Percentiles rank a stretch among this genome's conserved stretches.
These are phyloP conservation scores for Thymus mandschuricus DNA, from an alignment of 257 asterid genomes.

Conservation along the genomic window DNA sequence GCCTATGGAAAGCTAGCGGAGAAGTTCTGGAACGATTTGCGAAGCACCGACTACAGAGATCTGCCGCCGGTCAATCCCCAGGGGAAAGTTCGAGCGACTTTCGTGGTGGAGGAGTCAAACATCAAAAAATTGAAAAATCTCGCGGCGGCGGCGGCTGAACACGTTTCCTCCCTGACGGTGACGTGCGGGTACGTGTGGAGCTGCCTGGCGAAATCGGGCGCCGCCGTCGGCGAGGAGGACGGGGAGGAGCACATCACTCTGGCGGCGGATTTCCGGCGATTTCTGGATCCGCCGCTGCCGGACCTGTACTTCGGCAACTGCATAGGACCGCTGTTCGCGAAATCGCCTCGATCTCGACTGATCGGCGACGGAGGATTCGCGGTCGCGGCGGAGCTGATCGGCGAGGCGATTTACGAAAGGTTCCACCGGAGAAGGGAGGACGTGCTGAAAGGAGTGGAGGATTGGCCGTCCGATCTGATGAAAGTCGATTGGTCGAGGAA, in stretches of 20 bases:
- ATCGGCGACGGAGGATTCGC: constrained; percentile 8
- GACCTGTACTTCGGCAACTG: constrained; percentile 20
- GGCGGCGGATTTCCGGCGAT: constrained; percentile 17
- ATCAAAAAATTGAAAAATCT: constrained; percentile 14
- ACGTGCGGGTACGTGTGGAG: constrained; percentile 16
- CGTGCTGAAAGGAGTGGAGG: not conserved
- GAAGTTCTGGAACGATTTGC: constrained; percentile 4
- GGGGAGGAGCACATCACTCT: not conserved
- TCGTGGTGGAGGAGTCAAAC: constrained; percentile 9
- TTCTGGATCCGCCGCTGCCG: constrained; percentile 17
- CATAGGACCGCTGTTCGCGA: not conserved
- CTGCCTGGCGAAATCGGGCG: constrained; percentile 19
- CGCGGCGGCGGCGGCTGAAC: constrained; percentile 7
- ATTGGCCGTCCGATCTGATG: constrained; percentile 1
- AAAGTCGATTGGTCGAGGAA: not conserved
- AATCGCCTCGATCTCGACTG: constrained; percentile 13
- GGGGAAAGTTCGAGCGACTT: constrained; percentile 16
- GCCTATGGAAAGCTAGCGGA: not conserved
- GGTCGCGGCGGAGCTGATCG: constrained; percentile 19
- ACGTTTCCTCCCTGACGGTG: not conserved
- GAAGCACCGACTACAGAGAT: not conserved
- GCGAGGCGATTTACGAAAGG: constrained; percentile 2
- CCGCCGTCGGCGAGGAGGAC: constrained; percentile 16
- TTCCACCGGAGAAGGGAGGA: constrained; percentile 8
- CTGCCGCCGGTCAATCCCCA: not conserved